Base-by-base conservation (phyloP, 2,329 filamentous ascomycete genomes). In the Byssoonygena ceratinophila region DNA sequence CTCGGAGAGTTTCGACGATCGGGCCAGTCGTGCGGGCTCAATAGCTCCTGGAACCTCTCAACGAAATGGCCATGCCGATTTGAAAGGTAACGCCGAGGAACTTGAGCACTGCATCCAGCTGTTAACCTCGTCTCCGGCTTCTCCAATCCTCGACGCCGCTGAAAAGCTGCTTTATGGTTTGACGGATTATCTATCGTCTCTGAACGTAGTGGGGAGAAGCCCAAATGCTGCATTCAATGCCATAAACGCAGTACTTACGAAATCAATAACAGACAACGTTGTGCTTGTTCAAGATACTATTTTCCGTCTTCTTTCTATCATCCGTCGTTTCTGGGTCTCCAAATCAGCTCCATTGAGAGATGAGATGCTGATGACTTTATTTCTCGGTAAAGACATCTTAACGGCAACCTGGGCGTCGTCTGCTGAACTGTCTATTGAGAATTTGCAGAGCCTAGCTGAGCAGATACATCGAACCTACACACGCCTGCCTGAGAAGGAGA, bases 401-500 rank as follows among this genome's bases (percentile, higher is more conserved):
- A 64, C 68, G 37, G 71, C 77, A 48, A 64, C 63, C 55, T 37
- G 58, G 52, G 58, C 58, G 48, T 59, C 67, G 64, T 58, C 66
- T 61, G 53, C 64, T 60, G 51, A 66, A 75, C 52, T 65, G 68
- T 25, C 72, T 62, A 41, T 66, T 16, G 61, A 59, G 11, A 76
- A 58, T 51, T 58, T 94, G 4, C 79, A 84, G 57, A 77, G 78
- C n/a, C 67, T 96, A 1, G 64, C 82, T 31, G 83, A 89, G 41
- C 74, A 77, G 3, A 69, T 98, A n/a, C 84, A 83, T 72, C 71
- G 71, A 7, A 91, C 96, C 61, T 97, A 97, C 66, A 75, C 80
- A 3, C 82, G 76, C 57, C 78, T 88, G 55, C 75, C 81, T 32
- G 81, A 85, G 45, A 80, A 81, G 54, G 82, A 86, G 45, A 79